A percentile compares a stretch with the other conserved stretches of the same genome.
Evolutionary conservation across 805 yeast genomes (phyloP).

Genomic region (Suhomyces vadensis): DNA sequence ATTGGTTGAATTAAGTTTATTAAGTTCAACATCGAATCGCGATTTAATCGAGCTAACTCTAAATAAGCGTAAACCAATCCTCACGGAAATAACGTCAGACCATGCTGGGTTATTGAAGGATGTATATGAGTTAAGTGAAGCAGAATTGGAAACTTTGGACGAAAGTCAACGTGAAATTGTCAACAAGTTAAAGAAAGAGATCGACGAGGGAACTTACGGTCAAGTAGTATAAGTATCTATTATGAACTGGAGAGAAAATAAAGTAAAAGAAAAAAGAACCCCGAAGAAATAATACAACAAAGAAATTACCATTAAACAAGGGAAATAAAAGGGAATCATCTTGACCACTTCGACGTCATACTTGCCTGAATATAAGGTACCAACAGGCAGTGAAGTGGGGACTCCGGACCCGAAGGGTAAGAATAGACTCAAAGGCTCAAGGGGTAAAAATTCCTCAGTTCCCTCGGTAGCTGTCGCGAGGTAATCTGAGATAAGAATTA

Average conservation of each 20-base stretch:
- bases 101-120: slow-evolving; percentile 35
- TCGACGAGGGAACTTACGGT: slow-evolving; percentile 25
- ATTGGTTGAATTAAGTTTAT: slow-evolving; percentile 64
- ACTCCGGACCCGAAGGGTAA: too few species aligned
- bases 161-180: slow-evolving; percentile 20
- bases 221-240: slow-evolving; percentile 6
- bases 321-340: too few species aligned
- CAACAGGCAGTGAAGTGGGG: too few species aligned
- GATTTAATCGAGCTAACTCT: slow-evolving; percentile 40
- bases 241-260: too few species aligned
- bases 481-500: too few species aligned
- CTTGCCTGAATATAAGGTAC: too few species aligned
- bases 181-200: slow-evolving; percentile 18
- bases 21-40: slow-evolving; percentile 34
- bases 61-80: slow-evolving; percentile 31
- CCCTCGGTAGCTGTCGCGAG: too few species aligned
- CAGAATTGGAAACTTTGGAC: slow-evolving; percentile 30
- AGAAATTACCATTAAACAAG: too few species aligned
- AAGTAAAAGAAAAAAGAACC: background rate
- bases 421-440: too few species aligned
- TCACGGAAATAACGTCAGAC: slow-evolving; percentile 31
- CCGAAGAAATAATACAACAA: too few species aligned
- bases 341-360: too few species aligned
- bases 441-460: too few species aligned
- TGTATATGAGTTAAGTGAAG: slow-evolving; percentile 29